Conservation (phyloP, 2,329 filamentous ascomycete species). For the Xylariomycetidae sp. region DNA sequence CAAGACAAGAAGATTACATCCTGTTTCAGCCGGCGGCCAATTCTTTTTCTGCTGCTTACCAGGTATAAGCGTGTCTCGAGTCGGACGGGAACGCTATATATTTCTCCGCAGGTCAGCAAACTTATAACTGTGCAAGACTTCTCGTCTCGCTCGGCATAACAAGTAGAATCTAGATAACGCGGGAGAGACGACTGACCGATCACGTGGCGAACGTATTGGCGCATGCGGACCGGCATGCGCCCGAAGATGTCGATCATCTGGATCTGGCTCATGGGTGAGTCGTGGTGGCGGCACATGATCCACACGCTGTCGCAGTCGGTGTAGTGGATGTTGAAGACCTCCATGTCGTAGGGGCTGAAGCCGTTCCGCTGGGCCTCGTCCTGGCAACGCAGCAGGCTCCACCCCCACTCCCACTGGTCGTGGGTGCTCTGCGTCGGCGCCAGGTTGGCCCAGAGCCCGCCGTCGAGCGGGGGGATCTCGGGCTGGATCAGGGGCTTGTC, state of each 20-base stretch:
- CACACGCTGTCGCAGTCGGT: neutral
- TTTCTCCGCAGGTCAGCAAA: too few relatives aligned
- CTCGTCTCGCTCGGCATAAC: too few relatives aligned
- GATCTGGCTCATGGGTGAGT: neutral
- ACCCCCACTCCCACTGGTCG: neutral
- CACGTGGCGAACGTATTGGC: neutral
- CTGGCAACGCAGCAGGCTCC: neutral
- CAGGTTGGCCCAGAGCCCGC: neutral
- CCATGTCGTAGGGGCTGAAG: neutral
- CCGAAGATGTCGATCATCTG: neutral
- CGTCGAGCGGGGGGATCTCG: neutral
- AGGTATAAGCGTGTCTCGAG: neutral
- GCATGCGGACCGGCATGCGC: neutral
- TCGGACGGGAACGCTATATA: too few relatives aligned
- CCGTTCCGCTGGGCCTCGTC: neutral
- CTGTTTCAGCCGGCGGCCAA: too few relatives aligned
- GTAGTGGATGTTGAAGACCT: neutral
- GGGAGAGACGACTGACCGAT: neutral
- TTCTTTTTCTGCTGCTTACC: too few relatives aligned
- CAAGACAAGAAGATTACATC: too few relatives aligned
- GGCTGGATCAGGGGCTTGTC: neutral
- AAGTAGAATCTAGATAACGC: too few relatives aligned
- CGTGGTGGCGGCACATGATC: neutral
- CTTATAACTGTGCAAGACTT: too few relatives aligned
- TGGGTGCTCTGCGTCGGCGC: neutral